These are phyloP conservation scores for Chlamydomonas sphaeroides DNA, from an alignment of 139 green algal species.

Conservation along the genomic window DNA sequence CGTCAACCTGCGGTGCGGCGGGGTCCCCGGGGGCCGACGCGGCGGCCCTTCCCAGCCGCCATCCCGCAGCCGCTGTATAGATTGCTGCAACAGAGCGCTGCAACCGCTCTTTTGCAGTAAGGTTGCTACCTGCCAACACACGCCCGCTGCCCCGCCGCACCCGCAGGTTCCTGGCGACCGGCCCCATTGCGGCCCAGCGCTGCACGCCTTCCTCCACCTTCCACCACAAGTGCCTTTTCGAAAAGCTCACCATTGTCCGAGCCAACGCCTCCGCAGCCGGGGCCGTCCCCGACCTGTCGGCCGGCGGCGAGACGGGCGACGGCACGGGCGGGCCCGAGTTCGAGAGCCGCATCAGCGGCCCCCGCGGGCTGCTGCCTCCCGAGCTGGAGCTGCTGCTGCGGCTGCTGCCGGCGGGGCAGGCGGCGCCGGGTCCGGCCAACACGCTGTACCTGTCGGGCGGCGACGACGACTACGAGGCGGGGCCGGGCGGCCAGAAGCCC, in stretches of 20 bases:
- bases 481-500: conserved; percentile 10
- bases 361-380: conserved; percentile 7
- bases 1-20: neutral
- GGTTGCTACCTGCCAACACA: too few species aligned
- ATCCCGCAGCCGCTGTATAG: too few species aligned
- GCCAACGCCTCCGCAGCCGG: neutral
- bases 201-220: conserved; percentile 3
- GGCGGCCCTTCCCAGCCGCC: too few species aligned
- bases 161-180: too few species aligned
- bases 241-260: neutral
- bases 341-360: neutral
- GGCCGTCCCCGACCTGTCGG: too few species aligned
- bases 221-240: conserved; percentile 37
- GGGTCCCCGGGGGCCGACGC: too few species aligned
- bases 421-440: conserved; percentile 16
- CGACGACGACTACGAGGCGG: conserved; percentile 16
- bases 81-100: too few species aligned
- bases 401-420: neutral
- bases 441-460: conserved; percentile 22
- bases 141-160: too few species aligned
- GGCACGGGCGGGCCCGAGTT: neutral
- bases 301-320: neutral
- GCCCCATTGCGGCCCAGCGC: neutral
- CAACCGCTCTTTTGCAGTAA: too few species aligned
- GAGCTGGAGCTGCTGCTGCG: conserved; percentile 19